Evolutionary conservation across 768 basidiomycete genomes (phyloP), one percentile per base, ranked within the genome.

Genomic region (Tricholoma sp.): DNA sequence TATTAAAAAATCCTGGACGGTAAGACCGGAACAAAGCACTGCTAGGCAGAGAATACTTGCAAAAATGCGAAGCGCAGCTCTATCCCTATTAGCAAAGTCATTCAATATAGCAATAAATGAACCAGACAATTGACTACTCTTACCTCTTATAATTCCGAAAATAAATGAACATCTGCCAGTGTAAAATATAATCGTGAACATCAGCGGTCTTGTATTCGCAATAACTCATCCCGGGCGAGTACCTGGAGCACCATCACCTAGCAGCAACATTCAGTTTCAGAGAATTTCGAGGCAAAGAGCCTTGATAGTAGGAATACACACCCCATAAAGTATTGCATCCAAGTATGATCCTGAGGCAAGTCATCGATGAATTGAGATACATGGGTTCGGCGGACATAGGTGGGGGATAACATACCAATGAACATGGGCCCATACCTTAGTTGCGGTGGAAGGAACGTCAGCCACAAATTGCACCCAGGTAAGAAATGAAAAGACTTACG

Each of bases 91-190:
- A 50, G 47, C 53, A 37, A 32, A 44, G 39, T 18, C 34, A 37
- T 53, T 24, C 24, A 4, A 24, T 13, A 33, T 18, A 50, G 20
- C 39, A 13, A 52, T 24, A 18, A 28, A 42, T 12, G 36, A 10
- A 15, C 1, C 45, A 10, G 37, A 29, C 31, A 45, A 31, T 50
- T 34, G 11, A 49, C 17, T 24, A 24, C 1, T 54, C 68, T 29
- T 28, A 78, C 78, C 65, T 70, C 50, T 72, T 74, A 58, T 74
- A 78, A 2, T 68, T 66, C 51, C 66, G 68, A 55, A 73, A 76
- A 57, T 80, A 78, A 13, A 65, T 61, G 32, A 65, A 47, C 41
- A 63, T 55, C 62, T 65, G 39, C 24, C 24, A 24, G 24, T 65
- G 36, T 17, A 42, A 31, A 24, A 50, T 2, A 24, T 24, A 10